Evolutionary conservation across 73 alveolate species (phyloP).

Genomic region (Symbiodinium natans): DNA sequence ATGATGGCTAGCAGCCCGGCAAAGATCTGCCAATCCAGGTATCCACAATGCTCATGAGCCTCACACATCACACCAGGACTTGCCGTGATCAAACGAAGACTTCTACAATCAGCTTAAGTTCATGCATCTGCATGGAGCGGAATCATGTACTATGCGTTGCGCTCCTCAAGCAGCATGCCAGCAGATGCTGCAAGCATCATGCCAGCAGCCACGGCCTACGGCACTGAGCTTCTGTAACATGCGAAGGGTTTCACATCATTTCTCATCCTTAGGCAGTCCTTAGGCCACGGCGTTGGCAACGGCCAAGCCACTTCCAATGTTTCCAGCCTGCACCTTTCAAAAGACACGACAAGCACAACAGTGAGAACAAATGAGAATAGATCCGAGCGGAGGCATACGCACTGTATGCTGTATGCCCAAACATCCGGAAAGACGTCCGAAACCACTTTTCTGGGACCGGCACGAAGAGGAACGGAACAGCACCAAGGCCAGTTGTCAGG

Average conservation of each 20-base stretch:
- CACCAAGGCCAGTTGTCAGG: conserved; percentile 81
- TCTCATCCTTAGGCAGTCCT: too few relatives aligned
- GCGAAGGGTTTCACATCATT: too few relatives aligned
- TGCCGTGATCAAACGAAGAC: background rate
- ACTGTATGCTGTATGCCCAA: too few relatives aligned
- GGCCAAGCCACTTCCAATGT: conserved; percentile 76
- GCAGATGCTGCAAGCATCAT: conserved; percentile 92
- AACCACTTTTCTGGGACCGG: background rate
- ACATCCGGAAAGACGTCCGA: background rate
- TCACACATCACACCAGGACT: background rate
- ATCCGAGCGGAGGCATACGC: too few relatives aligned
- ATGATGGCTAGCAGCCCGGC: conserved; percentile 15
- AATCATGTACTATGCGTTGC: too few relatives aligned
- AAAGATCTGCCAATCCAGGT: conserved; percentile 62
- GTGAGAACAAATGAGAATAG: too few relatives aligned
- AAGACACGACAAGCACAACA: too few relatives aligned
- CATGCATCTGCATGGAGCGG: too few relatives aligned
- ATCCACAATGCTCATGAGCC: conserved; percentile 88
- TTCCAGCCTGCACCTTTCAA: conserved; percentile 45
- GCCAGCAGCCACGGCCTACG: conserved; percentile 83
- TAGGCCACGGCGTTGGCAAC: conserved; percentile 35
- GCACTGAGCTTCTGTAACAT: background rate
- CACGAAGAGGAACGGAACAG: conserved; percentile 61
- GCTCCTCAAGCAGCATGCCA: conserved; percentile 57
- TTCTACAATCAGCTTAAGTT: background rate